A percentile compares a stretch with the other conserved stretches of the same genome.
Conservation (phyloP, 441 rosid genomes). For the Bruguiera hainesii region DNA sequence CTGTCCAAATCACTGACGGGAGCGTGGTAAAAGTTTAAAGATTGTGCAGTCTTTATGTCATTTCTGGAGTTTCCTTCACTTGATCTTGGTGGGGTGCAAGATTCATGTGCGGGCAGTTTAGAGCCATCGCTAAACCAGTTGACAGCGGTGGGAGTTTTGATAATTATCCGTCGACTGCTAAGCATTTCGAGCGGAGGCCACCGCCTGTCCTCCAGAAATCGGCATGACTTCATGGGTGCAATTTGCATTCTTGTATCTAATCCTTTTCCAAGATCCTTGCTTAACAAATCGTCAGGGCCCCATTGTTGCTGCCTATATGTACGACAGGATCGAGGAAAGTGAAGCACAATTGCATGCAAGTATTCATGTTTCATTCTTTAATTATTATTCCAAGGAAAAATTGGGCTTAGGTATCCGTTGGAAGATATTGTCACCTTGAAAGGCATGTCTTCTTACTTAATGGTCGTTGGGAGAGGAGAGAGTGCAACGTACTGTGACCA, state of each 20-base stretch:
- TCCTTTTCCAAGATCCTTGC: slow-evolving; percentile 23
- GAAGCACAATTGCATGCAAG: background rate
- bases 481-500: slow-evolving; percentile 19
- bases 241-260: slow-evolving; percentile 25
- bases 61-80: slow-evolving; percentile 9
- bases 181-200: slow-evolving; percentile 49
- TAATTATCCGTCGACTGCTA: slow-evolving; percentile 24
- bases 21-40: slow-evolving; percentile 15
- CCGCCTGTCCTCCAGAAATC: slow-evolving; percentile 34
- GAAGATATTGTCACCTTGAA: slow-evolving; percentile 22
- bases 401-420: too few relatives aligned
- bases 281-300: slow-evolving; percentile 10
- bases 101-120: slow-evolving; percentile 12
- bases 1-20: slow-evolving; percentile 13
- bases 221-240: slow-evolving; percentile 32
- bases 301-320: slow-evolving; percentile 19
- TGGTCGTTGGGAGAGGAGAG: slow-evolving; percentile 27
- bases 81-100: slow-evolving; percentile 9
- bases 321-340: background rate
- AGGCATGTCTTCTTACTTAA: slow-evolving; percentile 17
- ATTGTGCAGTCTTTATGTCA: slow-evolving; percentile 12
- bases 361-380: background rate
- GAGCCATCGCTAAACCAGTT: background rate
- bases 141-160: slow-evolving; percentile 9
- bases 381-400: background rate